Percentiles rank a stretch among this genome's conserved stretches.
These are phyloP conservation scores for Candida nanaspora DNA, from an alignment of 805 yeast species.

Conservation along the genomic window DNA sequence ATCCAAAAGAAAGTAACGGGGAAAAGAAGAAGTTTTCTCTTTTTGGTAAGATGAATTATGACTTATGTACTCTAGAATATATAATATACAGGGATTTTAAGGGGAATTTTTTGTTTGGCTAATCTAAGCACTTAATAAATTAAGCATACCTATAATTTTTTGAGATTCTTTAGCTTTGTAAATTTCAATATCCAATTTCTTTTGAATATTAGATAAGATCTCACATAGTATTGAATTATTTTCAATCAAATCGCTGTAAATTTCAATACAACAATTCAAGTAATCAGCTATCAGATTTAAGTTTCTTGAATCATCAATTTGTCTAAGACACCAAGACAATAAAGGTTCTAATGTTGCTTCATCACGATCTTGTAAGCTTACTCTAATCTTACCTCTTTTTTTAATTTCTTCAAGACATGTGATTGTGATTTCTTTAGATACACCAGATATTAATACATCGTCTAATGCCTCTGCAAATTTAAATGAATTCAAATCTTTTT, in stretches of 20 bases:
- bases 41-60: too few relatives aligned
- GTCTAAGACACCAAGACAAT: constrained; percentile 71
- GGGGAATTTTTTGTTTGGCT: background rate
- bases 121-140: constrained; percentile 54
- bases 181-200: constrained; percentile 61
- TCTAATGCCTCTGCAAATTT: constrained; percentile 92
- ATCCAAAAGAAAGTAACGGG: too few relatives aligned
- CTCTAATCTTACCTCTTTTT: constrained; percentile 80
- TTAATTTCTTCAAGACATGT: constrained; percentile 83
- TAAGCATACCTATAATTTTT: constrained; percentile 89
- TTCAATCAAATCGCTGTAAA: constrained; percentile 71
- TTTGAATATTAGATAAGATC: constrained; percentile 51
- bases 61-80: too few relatives aligned
- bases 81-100: background rate
- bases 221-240: constrained; percentile 74
- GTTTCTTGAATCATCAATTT: constrained; percentile 74
- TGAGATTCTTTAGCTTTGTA: constrained; percentile 81
- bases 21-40: too few relatives aligned
- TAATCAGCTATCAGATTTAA: constrained; percentile 60
- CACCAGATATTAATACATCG: constrained; percentile 72
- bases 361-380: constrained; percentile 76
- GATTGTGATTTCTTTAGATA: constrained; percentile 71
- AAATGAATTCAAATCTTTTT: constrained; percentile 77
- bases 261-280: constrained; percentile 57
- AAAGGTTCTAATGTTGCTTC: constrained; percentile 71